Percentiles rank a stretch among this genome's conserved stretches.
Conservation (phyloP, 768 basidiomycete species). For the Boletus insuetus region DNA sequence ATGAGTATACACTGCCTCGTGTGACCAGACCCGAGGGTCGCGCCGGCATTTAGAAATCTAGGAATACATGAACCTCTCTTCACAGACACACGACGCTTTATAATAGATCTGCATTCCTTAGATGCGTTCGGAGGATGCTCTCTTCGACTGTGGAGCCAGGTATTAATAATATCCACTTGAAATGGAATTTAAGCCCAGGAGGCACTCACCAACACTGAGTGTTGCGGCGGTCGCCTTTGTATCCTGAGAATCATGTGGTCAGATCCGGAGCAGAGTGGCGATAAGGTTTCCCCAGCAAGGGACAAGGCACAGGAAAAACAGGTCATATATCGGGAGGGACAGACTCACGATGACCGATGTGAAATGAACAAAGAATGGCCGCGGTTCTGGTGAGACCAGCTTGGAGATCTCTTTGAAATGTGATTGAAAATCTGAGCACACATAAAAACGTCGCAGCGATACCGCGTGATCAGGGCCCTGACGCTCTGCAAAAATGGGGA, state of each 20-base stretch:
- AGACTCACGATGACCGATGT: conserved; percentile 74
- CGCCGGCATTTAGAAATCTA: background rate
- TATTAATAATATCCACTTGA: background rate
- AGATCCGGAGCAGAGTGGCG: background rate
- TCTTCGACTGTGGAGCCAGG: conserved; percentile 55
- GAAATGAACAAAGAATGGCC: conserved; percentile 69
- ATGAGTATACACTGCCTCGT: background rate
- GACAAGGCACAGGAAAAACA: conserved; percentile 5
- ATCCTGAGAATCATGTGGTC: conserved; percentile 46
- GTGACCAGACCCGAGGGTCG: background rate
- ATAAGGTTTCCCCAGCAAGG: background rate
- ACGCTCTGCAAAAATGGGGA: background rate
- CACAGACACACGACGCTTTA: conserved; percentile 28
- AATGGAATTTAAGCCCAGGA: background rate
- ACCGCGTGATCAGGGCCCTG: conserved; percentile 9
- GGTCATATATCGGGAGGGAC: background rate
- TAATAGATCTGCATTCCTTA: conserved; percentile 68
- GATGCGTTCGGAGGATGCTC: conserved; percentile 67
- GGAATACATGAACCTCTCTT: background rate
- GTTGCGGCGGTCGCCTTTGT: conserved; percentile 73
- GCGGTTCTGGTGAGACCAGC: conserved; percentile 57
- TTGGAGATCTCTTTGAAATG: conserved; percentile 76
- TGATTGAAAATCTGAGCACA: conserved; percentile 63
- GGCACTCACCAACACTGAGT: conserved; percentile 56
- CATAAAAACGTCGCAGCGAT: background rate